Base-by-base conservation (phyloP, 306 rosid genomes). In the Canavalia gladiata region DNA sequence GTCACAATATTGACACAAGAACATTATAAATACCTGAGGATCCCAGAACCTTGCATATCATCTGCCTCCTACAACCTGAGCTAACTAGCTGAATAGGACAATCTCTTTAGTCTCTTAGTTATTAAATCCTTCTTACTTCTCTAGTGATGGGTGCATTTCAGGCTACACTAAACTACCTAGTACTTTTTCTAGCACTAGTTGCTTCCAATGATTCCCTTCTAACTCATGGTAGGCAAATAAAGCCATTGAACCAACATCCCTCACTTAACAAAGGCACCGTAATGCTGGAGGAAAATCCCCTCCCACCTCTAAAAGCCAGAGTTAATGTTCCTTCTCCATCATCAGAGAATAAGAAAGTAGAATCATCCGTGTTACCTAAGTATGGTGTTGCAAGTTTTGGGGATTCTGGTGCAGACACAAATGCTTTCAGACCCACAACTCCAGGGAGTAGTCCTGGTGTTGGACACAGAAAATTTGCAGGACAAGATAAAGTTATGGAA, bases 371-470 rank as follows among this genome's bases (percentile, higher is more conserved):
- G 10, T 4, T 7, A 7, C 56, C 76, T 13, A 42, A 67, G 8
- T 2, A 65, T 0, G 72, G 18, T 28, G 55, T 47, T 29, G 75
- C 54, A 46, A 69, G 59, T 39, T 29, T 37, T 3, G 81, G 30
- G 6, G 60, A 54, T 12, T 72, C 76, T 0, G n/a, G 29, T 42
- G 30, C 39, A 12, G 45, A 60, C 1, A 1, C 62, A 25, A 58
- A 63, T 33, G 84, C 79, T 60, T 86, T 87, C 34, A 83, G 91
- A 46, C 91, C 95, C 1, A 87, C 91, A 52, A 58, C 83, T 52
- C 92, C 91, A n/a, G 92, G 94, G 7, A 78, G 7, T 80, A 91
- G 96, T 83, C 97, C 97, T 4, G 91, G 92, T 8, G 89, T 87
- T 65, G 87, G 89, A 7, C 87, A 86, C 50, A 6, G 7, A 4